These are phyloP conservation scores for Irpex sp. DNA, from an alignment of 1,284 basidiomycete genomes.

Conservation along the genomic window DNA sequence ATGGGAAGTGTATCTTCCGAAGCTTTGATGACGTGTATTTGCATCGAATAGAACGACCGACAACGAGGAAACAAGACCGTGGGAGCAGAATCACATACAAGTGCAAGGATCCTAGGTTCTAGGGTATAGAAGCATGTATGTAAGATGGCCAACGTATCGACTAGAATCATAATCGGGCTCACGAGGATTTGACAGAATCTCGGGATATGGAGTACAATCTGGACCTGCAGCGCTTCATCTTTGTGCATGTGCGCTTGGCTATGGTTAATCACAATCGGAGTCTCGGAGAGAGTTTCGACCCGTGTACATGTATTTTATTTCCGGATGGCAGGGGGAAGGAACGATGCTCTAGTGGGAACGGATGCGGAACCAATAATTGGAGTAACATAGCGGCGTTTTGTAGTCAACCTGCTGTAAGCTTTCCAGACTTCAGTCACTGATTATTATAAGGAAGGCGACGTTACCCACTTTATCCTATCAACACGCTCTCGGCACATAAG, in stretches of 20 bases:
- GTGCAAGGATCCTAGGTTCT: neutral
- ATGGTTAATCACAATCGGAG: neutral
- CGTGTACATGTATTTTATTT: neutral
- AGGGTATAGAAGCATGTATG: neutral
- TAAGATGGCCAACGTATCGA: too few relatives aligned
- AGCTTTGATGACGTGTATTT: slow-evolving; percentile 59
- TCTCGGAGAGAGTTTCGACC: neutral
- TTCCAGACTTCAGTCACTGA: too few relatives aligned
- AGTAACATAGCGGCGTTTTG: neutral
- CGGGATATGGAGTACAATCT: neutral
- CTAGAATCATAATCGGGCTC: neutral
- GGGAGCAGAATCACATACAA: neutral
- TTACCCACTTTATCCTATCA: too few relatives aligned
- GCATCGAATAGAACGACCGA: slow-evolving; percentile 11
- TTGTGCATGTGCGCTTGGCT: neutral
- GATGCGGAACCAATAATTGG: neutral
- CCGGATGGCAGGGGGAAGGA: too few relatives aligned
- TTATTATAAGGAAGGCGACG: too few relatives aligned
- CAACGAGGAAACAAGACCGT: neutral
- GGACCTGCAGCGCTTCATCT: neutral
- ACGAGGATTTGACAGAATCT: neutral
- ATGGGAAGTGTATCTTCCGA: slow-evolving; percentile 46
- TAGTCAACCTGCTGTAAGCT: neutral
- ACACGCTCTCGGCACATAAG: neutral
- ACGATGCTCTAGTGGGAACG: neutral